A percentile compares a stretch with the other conserved stretches of the same genome.
These are phyloP conservation scores for Fomitopsis betulina DNA, from an alignment of 1,284 basidiomycete species.

Conservation along the genomic window DNA sequence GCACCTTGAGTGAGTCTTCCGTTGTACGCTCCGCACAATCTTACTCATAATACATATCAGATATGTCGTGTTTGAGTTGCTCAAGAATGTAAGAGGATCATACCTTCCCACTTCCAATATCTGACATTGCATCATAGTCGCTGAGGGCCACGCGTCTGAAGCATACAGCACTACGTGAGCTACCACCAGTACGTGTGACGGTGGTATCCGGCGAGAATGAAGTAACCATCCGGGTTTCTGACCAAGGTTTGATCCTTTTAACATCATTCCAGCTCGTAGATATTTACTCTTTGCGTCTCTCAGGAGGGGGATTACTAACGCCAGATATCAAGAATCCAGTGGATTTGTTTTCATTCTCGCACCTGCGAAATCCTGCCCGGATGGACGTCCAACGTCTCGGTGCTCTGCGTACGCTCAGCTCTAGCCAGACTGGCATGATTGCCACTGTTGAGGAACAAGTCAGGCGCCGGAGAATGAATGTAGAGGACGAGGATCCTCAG, in stretches of 20 bases:
- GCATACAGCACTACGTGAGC: constrained; percentile 35
- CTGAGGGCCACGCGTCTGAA: constrained; percentile 58
- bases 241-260: constrained; percentile 54
- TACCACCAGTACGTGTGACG: constrained; percentile 66
- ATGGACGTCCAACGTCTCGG: constrained; percentile 64
- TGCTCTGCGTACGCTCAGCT: constrained; percentile 63
- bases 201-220: constrained; percentile 70
- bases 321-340: constrained; percentile 54
- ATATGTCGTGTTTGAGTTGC: constrained; percentile 84
- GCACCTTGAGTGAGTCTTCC: constrained; percentile 68
- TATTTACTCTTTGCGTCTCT: neutral
- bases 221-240: constrained; percentile 78
- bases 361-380: constrained; percentile 67
- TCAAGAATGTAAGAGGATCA: constrained; percentile 66
- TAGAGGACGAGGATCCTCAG: constrained; percentile 33
- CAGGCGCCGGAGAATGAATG: constrained; percentile 38
- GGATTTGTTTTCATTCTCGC: constrained; percentile 82
- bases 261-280: neutral
- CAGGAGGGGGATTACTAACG: constrained; percentile 67
- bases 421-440: constrained; percentile 56
- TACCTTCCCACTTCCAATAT: neutral
- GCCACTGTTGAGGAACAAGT: constrained; percentile 79
- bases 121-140: constrained; percentile 37
- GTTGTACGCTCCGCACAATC: neutral
- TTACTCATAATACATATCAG: constrained; percentile 30